Percentiles rank a stretch among this genome's conserved stretches.
These are phyloP conservation scores for Ophiosphaerella korrae DNA, from an alignment of 2,329 filamentous ascomycete genomes.

Conservation along the genomic window DNA sequence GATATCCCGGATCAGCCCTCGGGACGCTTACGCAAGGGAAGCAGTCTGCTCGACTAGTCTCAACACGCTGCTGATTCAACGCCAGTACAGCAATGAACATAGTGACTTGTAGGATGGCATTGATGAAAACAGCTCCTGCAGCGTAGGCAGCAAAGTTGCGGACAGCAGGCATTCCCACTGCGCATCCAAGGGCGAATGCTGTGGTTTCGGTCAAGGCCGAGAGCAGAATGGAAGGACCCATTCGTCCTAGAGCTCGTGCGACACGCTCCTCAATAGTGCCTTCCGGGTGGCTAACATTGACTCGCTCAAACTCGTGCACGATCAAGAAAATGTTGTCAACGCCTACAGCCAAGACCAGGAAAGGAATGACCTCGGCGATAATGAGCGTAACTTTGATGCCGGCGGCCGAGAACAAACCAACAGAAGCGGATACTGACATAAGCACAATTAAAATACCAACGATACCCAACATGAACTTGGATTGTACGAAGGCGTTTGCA, in stretches of 20 bases:
- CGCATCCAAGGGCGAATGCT: constrained; percentile 88
- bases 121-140: constrained; percentile 94
- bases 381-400: constrained; percentile 95
- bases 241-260: constrained; percentile 86
- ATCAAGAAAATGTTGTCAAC: constrained; percentile 99
- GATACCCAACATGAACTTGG: constrained; percentile 94
- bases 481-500: constrained; percentile 84
- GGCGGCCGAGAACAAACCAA: constrained; percentile 89
- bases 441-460: constrained; percentile 93
- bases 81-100: constrained; percentile 94
- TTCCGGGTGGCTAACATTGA: constrained; percentile 90
- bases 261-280: constrained; percentile 85
- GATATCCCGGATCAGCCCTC: constrained; percentile 71
- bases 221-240: constrained; percentile 94
- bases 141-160: constrained; percentile 97
- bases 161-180: constrained; percentile 97
- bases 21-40: constrained; percentile 86
- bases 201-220: constrained; percentile 94
- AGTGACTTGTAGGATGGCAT: constrained; percentile 93
- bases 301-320: constrained; percentile 95
- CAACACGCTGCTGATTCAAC: constrained; percentile 88
- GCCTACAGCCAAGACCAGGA: constrained; percentile 92
- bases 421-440: constrained; percentile 95
- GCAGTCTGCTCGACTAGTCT: constrained; percentile 87
- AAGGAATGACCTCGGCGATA: constrained; percentile 97